phyloP scores from a whole-genome alignment of 2,329 filamentous ascomycete species.

The Fusarium floridanum region DNA sequence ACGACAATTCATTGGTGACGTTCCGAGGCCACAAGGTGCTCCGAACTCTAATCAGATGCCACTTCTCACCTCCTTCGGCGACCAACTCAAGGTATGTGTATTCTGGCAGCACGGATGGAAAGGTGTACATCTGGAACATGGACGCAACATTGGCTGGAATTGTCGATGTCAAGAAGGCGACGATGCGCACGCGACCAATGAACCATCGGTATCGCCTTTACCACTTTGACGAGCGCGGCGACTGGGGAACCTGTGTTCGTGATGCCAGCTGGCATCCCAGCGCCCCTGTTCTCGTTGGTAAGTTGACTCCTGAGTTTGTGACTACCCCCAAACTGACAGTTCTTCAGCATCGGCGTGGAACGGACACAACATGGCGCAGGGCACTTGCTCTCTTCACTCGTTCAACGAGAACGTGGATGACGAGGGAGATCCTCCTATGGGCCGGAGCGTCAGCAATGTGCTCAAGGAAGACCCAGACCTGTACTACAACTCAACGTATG shows the following conservation, averaged over 20 bases:
- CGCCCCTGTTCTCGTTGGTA: conserved; percentile 80
- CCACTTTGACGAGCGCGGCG: conserved; percentile 66
- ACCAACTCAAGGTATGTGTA: conserved; percentile 95
- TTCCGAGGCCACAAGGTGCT: conserved; percentile 92
- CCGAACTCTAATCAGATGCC: conserved; percentile 91
- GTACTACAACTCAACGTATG: conserved; percentile 40
- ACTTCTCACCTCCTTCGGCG: conserved; percentile 89
- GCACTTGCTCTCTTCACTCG: conserved; percentile 82
- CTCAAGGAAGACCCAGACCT: conserved; percentile 58
- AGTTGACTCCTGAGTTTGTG: conserved; percentile 44
- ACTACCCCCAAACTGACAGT: too few relatives aligned
- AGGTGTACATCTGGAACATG: conserved; percentile 92
- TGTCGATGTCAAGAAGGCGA: conserved; percentile 82
- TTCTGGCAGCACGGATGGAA: conserved; percentile 89
- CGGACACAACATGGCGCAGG: conserved; percentile 77
- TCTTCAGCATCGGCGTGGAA: conserved; percentile 69
- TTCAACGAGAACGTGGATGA: conserved; percentile 76
- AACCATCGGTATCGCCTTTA: conserved; percentile 68
- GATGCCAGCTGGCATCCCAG: conserved; percentile 94
- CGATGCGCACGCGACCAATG: conserved; percentile 70
- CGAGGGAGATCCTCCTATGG: conserved; percentile 73
- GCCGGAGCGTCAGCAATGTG: conserved; percentile 71
- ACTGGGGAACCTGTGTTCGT: conserved; percentile 83
- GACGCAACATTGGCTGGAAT: conserved; percentile 85
- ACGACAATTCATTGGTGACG: conserved; percentile 94